Conservation (phyloP, 202 grass and related monocot species). For the Dendrocalamus latiflorus region DNA sequence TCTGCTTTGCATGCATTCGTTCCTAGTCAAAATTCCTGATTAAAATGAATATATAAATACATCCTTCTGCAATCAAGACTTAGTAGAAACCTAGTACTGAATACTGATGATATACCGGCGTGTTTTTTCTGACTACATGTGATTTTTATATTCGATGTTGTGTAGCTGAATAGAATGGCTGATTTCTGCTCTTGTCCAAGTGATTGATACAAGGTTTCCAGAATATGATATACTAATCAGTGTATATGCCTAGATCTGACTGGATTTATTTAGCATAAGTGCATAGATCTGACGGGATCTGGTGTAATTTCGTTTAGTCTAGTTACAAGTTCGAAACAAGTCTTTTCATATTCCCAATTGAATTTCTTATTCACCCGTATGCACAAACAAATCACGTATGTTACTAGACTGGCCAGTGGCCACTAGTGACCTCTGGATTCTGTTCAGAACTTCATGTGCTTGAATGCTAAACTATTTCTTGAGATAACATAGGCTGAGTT, state of each 20-base stretch:
- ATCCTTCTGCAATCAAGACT: too few species aligned
- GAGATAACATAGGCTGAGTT: neutral
- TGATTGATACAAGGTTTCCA: neutral
- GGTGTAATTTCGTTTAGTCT: neutral
- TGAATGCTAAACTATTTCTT: neutral
- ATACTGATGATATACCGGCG: neutral
- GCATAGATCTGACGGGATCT: constrained; percentile 4
- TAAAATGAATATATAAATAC: constrained; percentile 15
- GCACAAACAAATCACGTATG: neutral
- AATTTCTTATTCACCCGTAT: neutral
- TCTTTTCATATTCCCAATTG: neutral
- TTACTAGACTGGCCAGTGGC: neutral
- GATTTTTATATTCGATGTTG: neutral
- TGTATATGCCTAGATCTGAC: constrained; percentile 11
- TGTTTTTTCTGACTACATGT: constrained; percentile 1
- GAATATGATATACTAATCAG: neutral
- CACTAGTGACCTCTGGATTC: neutral
- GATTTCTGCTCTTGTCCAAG: neutral
- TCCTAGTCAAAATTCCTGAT: neutral
- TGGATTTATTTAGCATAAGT: neutral
- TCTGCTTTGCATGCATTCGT: neutral
- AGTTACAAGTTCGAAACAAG: neutral
- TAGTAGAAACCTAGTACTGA: constrained; percentile 15
- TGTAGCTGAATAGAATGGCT: neutral
- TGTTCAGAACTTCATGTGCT: neutral